A percentile compares a stretch with the other conserved stretches of the same genome.
These are phyloP conservation scores for Clavulina sp. DNA, from an alignment of 768 basidiomycete genomes.

Conservation along the genomic window DNA sequence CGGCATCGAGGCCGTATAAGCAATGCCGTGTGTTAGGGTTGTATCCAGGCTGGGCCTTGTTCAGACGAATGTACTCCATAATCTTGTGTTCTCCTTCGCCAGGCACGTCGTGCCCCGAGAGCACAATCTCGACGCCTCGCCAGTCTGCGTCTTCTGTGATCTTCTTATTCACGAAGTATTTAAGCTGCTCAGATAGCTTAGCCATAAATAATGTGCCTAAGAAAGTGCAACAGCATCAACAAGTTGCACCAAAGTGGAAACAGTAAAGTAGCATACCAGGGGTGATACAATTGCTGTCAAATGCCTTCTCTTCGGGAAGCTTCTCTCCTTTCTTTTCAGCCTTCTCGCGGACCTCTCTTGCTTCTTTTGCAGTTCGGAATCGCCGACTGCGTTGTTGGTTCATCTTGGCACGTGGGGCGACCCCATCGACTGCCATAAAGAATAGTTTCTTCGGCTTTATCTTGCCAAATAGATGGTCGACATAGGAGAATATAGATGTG, in stretches of 20 bases:
- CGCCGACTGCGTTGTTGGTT: slow-evolving; percentile 91
- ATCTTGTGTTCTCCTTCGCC: slow-evolving; percentile 99
- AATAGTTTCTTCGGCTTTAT: slow-evolving; percentile 96
- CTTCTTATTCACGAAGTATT: slow-evolving; percentile 97
- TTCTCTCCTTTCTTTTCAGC: slow-evolving; percentile 81
- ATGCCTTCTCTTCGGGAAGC: slow-evolving; percentile 83
- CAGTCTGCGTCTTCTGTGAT: slow-evolving; percentile 93
- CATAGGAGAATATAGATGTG: slow-evolving; percentile 90
- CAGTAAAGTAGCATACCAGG: slow-evolving; percentile 49
- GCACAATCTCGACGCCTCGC: slow-evolving; percentile 77
- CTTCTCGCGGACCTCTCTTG: slow-evolving; percentile 69
- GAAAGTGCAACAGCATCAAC: not conserved
- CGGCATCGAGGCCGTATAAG: slow-evolving; percentile 94
- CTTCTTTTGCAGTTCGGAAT: slow-evolving; percentile 89
- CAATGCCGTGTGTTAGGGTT: slow-evolving; percentile 96
- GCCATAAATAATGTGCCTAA: slow-evolving; percentile 92
- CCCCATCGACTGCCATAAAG: slow-evolving; percentile 98
- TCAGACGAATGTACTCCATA: slow-evolving; percentile 94
- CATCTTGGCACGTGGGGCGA: slow-evolving; percentile 97
- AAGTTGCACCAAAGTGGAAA: not conserved
- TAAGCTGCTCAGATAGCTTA: slow-evolving; percentile 73
- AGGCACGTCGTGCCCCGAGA: slow-evolving; percentile 95
- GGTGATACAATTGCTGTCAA: slow-evolving; percentile 97
- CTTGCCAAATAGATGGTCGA: slow-evolving; percentile 90
- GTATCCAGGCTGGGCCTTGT: slow-evolving; percentile 89